Evolutionary conservation across 139 green algal genomes (phyloP).

Genomic region (Coelastrella sp.): DNA sequence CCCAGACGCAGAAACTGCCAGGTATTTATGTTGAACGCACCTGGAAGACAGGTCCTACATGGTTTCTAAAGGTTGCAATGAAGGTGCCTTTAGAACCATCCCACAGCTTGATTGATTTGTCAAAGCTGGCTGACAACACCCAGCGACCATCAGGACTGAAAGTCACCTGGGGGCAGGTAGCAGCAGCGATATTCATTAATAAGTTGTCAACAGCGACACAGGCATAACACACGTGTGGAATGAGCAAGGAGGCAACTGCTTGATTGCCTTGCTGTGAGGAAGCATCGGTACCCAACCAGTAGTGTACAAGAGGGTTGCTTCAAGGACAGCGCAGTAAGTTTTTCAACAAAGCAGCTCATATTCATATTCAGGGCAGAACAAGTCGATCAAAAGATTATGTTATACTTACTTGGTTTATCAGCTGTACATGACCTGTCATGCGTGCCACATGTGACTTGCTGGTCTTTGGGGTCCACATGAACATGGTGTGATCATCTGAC

Average conservation of each 20-base stretch:
- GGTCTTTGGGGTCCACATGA: slow-evolving; percentile 89
- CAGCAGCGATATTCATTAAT: no score
- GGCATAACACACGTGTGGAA: background rate
- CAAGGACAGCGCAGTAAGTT: no score
- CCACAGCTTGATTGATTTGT: slow-evolving; percentile 99
- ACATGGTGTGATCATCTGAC: slow-evolving; percentile 98
- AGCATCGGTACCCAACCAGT: no score
- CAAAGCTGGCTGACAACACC: slow-evolving; percentile 94
- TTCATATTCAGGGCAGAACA: no score
- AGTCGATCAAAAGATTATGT: no score
- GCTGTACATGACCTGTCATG: slow-evolving; percentile 96
- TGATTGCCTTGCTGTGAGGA: no score
- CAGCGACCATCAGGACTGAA: slow-evolving; percentile 97
- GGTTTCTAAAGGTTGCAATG: slow-evolving; percentile 88
- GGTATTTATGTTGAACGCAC: no score
- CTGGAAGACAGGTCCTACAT: slow-evolving; percentile 98
- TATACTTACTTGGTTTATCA: slow-evolving; percentile 93
- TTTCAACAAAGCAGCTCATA: no score
- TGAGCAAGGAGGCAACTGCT: no score
- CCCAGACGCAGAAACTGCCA: no score
- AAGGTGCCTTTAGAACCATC: slow-evolving; percentile 93
- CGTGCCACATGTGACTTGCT: slow-evolving; percentile 78
- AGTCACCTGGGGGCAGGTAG: slow-evolving; percentile 88
- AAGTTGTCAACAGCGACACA: background rate
- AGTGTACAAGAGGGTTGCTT: no score